Conservation (phyloP, 306 rosid species). For the Trifolium repens region DNA sequence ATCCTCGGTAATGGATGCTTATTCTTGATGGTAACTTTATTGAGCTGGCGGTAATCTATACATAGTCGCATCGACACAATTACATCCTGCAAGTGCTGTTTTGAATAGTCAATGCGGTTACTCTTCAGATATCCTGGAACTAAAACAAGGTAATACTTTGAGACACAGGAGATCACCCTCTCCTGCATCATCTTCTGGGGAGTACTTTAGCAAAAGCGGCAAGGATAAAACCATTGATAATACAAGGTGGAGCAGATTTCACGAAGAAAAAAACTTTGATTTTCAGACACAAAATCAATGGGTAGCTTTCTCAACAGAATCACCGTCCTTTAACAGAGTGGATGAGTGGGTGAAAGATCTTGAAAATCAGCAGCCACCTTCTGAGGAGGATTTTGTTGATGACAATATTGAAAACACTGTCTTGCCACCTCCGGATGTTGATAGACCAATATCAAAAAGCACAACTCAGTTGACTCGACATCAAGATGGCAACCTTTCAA, state of each 20-base stretch:
- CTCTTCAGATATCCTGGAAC: slow-evolving; percentile 87
- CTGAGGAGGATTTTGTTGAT: slow-evolving; percentile 42
- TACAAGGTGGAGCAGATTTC: slow-evolving; percentile 64
- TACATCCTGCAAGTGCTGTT: slow-evolving; percentile 38
- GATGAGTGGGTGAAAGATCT: slow-evolving; percentile 92
- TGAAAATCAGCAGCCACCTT: slow-evolving; percentile 49
- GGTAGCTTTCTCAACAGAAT: slow-evolving; percentile 86
- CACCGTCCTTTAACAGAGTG: slow-evolving; percentile 78
- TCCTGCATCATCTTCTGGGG: slow-evolving; percentile 59
- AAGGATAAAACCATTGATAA: slow-evolving; percentile 44
- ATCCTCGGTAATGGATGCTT: too few species aligned
- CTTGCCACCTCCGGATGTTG: slow-evolving; percentile 58
- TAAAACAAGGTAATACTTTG: slow-evolving; percentile 50
- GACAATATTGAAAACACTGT: slow-evolving; percentile 45
- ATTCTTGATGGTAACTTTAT: too few species aligned
- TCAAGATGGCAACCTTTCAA: slow-evolving; percentile 61
- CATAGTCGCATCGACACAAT: too few species aligned
- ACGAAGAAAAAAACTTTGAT: slow-evolving; percentile 51
- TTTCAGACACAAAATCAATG: slow-evolving; percentile 87
- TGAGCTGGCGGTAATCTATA: too few species aligned
- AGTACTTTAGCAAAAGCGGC: slow-evolving; percentile 44
- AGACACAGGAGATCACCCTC: slow-evolving; percentile 62
- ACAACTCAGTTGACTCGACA: slow-evolving; percentile 48
- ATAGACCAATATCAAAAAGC: slow-evolving; percentile 52
- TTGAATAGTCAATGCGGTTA: slow-evolving; percentile 75